Percentiles rank a stretch among this genome's conserved stretches.
Conservation (phyloP, 345 rosid species). For the Syzygium grande region DNA sequence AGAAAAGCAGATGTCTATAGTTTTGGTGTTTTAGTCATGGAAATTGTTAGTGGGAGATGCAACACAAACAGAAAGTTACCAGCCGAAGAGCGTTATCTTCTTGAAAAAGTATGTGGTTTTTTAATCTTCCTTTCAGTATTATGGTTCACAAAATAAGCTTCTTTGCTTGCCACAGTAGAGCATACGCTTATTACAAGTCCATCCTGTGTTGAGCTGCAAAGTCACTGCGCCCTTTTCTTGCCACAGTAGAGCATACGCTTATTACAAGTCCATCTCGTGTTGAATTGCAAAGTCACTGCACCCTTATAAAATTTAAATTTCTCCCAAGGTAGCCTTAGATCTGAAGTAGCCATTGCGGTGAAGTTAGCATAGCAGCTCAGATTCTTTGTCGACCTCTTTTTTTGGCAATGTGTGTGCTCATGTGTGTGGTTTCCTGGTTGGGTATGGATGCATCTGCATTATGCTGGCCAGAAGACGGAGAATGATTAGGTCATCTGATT, state of each 20-base stretch:
- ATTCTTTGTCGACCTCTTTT: background rate
- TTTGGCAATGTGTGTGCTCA: background rate
- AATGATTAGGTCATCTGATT: background rate
- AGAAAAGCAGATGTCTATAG: conserved; percentile 69
- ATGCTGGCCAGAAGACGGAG: background rate
- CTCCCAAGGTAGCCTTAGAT: background rate
- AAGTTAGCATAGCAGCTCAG: background rate
- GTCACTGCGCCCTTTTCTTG: background rate
- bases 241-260: background rate
- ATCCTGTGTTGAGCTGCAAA: background rate
- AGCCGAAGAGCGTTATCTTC: conserved; percentile 39
- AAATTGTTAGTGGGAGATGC: conserved; percentile 58
- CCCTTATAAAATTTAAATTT: background rate
- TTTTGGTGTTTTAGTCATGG: conserved; percentile 59
- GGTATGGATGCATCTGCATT: background rate
- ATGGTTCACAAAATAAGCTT: background rate
- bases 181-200: background rate
- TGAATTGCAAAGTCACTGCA: background rate
- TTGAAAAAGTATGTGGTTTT: conserved; percentile 47
- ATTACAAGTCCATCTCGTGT: background rate
- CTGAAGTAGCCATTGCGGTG: background rate
- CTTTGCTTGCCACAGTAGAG: background rate
- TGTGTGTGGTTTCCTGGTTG: background rate
- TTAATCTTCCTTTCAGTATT: background rate
- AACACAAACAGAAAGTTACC: conserved; percentile 43